phyloP scores from a whole-genome alignment of 148 eudicot species.

The Camellia japonica region DNA sequence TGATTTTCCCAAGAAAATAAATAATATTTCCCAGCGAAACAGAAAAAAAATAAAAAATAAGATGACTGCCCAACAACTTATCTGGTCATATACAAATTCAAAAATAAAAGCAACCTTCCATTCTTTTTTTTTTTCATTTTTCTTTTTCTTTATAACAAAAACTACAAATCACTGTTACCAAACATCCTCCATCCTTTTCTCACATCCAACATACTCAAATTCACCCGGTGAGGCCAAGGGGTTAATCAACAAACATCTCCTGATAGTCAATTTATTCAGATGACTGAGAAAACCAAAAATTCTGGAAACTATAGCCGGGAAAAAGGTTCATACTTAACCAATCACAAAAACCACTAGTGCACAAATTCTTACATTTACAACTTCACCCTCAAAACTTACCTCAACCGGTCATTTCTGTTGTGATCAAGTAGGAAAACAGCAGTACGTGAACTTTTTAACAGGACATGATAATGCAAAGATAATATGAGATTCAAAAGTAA shows the following conservation, averaged over 20 bases:
- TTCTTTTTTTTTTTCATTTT: not conserved
- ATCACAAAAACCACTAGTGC: not conserved
- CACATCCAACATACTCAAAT: not conserved
- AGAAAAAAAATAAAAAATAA: not conserved
- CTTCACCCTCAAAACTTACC: slow-evolving; percentile 5
- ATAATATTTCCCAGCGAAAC: not conserved
- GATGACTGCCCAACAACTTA: slow-evolving; percentile 13
- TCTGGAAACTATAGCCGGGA: not conserved
- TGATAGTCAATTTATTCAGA: not conserved
- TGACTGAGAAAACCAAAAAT: not conserved
- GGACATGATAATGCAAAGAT: not conserved
- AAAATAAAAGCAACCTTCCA: slow-evolving; percentile 8
- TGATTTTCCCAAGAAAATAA: not conserved
- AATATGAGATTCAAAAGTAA: not conserved
- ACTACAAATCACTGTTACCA: not conserved
- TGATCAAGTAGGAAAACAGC: not conserved
- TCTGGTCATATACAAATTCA: slow-evolving; percentile 10
- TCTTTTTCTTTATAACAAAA: not conserved
- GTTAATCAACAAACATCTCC: slow-evolving; percentile 8
- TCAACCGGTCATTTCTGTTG: not conserved
- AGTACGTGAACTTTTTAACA: not conserved
- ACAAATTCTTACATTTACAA: not conserved
- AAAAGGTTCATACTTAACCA: not conserved
- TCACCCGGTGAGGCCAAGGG: slow-evolving; percentile 16
- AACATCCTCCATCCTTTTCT: not conserved